These are phyloP conservation scores for Phytophthora pisi DNA, from an alignment of 352 stramenopile species.

Conservation along the genomic window DNA sequence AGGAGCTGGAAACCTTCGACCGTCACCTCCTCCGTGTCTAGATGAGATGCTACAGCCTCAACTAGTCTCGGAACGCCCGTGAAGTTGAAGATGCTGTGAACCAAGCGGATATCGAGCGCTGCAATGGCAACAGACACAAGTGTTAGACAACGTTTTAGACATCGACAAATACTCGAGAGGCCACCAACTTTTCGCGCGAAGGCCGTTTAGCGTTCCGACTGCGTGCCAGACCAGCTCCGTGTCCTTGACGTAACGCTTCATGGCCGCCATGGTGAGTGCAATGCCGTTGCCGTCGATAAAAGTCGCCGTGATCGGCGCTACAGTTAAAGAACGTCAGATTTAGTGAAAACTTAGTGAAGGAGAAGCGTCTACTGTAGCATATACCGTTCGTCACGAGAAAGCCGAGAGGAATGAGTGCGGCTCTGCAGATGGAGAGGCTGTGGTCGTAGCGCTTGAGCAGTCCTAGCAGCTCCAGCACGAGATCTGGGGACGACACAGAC, in stretches of 20 bases:
- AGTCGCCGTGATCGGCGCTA: conserved; percentile 55
- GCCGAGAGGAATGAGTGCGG: conserved; percentile 56
- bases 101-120: conserved; percentile 56
- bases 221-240: conserved; percentile 80
- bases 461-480: conserved; percentile 61
- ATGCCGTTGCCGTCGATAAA: conserved; percentile 76
- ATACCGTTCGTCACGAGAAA: conserved; percentile 76
- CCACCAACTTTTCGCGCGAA: conserved; percentile 60
- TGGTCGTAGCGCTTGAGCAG: conserved; percentile 62
- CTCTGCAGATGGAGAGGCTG: conserved; percentile 55
- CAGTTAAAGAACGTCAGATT: background rate
- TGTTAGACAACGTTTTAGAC: conserved; percentile 1
- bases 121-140: background rate
- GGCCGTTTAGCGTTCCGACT: conserved; percentile 69
- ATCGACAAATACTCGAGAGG: background rate
- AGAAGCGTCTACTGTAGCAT: background rate
- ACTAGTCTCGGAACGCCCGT: conserved; percentile 68
- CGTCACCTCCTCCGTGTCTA: conserved; percentile 77
- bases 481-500: conserved; percentile 49
- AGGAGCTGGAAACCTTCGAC: conserved; percentile 81
- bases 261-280: conserved; percentile 49
- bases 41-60: conserved; percentile 65
- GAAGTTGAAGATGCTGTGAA: conserved; percentile 54
- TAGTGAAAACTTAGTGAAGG: background rate
- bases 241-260: conserved; percentile 62